phyloP scores from a whole-genome alignment of 345 rosid species.

The Isatis tinctoria region DNA sequence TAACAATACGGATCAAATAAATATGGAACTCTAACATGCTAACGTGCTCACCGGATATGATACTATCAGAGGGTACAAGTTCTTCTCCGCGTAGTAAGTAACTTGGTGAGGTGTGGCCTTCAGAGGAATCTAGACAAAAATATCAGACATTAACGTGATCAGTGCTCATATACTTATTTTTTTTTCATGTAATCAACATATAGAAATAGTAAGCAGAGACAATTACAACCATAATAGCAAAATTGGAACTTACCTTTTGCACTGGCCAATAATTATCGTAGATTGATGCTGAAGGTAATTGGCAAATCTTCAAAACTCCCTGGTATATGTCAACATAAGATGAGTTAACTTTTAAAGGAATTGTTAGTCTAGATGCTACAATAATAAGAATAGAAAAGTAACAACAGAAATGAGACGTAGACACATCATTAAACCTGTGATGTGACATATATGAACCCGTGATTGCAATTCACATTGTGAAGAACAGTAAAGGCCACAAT shows the following conservation, averaged over 20 bases:
- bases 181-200: conserved; percentile 12
- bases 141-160: conserved; percentile 17
- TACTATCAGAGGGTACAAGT: conserved; percentile 82
- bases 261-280: conserved; percentile 98
- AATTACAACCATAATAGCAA: background rate
- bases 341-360: conserved; percentile 4
- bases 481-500: conserved; percentile 96
- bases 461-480: conserved; percentile 95
- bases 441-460: conserved; percentile 90
- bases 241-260: conserved; percentile 55
- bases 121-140: conserved; percentile 64
- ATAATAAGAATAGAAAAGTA: background rate
- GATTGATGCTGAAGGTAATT: conserved; percentile 68
- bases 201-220: background rate
- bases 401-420: conserved; percentile 9
- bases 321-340: conserved; percentile 31
- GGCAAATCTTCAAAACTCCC: conserved; percentile 96
- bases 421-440: conserved; percentile 56
- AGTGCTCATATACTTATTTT: background rate
- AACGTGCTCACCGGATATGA: conserved; percentile 72
- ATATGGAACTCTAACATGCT: conserved; percentile 2
- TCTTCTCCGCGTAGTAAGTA: conserved; percentile 84
- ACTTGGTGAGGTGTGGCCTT: conserved; percentile 99
- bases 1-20: background rate
- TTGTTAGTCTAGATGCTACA: conserved; percentile 16